A percentile compares a stretch with the other conserved stretches of the same genome.
These are phyloP conservation scores for Aureobasidium sp. DNA, from an alignment of 2,329 filamentous ascomycete genomes.

Conservation along the genomic window DNA sequence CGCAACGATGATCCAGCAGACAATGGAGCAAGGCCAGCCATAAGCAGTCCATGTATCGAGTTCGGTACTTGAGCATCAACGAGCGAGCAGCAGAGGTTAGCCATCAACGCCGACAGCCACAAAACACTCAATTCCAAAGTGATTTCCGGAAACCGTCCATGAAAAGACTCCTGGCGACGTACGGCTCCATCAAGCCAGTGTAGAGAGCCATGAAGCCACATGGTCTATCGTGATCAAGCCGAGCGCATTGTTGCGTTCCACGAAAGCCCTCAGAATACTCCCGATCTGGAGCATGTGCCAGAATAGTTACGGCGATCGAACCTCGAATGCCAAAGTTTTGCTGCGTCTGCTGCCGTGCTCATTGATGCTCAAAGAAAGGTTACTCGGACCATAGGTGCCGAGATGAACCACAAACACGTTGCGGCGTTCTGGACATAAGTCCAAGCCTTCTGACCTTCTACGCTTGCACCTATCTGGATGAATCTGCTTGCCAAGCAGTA, in stretches of 20 bases:
- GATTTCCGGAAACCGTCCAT: background rate
- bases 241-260: background rate
- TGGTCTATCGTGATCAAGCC: background rate
- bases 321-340: background rate
- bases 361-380: slow-evolving; percentile 34
- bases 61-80: slow-evolving; percentile 41
- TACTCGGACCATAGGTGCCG: background rate
- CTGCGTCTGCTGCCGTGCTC: slow-evolving; percentile 43
- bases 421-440: slow-evolving; percentile 1
- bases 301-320: background rate
- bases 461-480: slow-evolving; percentile 29
- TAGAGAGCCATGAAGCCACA: background rate
- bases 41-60: background rate
- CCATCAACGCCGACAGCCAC: slow-evolving; percentile 20
- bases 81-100: slow-evolving; percentile 54
- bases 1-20: slow-evolving; percentile 23
- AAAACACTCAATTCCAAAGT: background rate
- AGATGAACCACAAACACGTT: background rate
- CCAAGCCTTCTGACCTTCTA: slow-evolving; percentile 26
- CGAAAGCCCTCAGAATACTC: background rate
- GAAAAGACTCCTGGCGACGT: background rate
- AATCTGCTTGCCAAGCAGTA: slow-evolving; percentile 20
- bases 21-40: slow-evolving; percentile 22
- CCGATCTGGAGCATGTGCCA: background rate
- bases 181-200: background rate